These are phyloP conservation scores for Ogataea minuta DNA, from an alignment of 805 yeast species.

Conservation along the genomic window DNA sequence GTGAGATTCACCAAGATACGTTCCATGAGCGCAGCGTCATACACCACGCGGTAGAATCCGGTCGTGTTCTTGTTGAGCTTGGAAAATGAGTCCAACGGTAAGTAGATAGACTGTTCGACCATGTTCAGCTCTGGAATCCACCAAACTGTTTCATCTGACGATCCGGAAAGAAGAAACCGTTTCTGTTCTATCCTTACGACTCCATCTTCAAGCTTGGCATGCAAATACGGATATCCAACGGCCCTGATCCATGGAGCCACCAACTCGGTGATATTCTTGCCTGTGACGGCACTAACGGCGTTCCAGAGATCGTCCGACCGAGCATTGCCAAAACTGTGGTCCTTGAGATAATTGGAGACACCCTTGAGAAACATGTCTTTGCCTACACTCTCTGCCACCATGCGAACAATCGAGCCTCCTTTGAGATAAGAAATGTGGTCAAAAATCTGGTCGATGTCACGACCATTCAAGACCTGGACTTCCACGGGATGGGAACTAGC, in stretches of 20 bases:
- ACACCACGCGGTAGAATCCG: conserved; percentile 56
- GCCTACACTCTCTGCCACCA: conserved; percentile 73
- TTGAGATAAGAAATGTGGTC: conserved; percentile 79
- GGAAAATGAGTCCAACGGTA: conserved; percentile 27
- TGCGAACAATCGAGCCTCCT: conserved; percentile 75
- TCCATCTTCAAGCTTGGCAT: conserved; percentile 41
- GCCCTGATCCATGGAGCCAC: conserved; percentile 73
- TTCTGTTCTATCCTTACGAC: conserved; percentile 49
- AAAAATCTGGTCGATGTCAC: conserved; percentile 78
- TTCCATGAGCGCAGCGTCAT: conserved; percentile 42
- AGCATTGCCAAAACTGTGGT: conserved; percentile 66
- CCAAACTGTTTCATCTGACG: conserved; percentile 53
- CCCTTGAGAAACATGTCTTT: conserved; percentile 68
- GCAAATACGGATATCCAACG: conserved; percentile 70
- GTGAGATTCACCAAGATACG: conserved; percentile 42
- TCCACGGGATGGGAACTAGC: conserved; percentile 76
- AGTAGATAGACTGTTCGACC: conserved; percentile 17
- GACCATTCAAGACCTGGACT: conserved; percentile 75
- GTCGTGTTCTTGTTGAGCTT: conserved; percentile 49
- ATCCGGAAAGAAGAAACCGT: conserved; percentile 63
- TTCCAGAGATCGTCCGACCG: conserved; percentile 72
- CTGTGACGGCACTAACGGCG: conserved; percentile 60
- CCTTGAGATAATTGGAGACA: conserved; percentile 64
- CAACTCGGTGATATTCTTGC: conserved; percentile 53
- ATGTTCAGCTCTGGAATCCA: conserved; percentile 50